Evolutionary conservation across 2,329 filamentous ascomycete genomes (phyloP).

Genomic region (Lasiodiplodia citricola): DNA sequence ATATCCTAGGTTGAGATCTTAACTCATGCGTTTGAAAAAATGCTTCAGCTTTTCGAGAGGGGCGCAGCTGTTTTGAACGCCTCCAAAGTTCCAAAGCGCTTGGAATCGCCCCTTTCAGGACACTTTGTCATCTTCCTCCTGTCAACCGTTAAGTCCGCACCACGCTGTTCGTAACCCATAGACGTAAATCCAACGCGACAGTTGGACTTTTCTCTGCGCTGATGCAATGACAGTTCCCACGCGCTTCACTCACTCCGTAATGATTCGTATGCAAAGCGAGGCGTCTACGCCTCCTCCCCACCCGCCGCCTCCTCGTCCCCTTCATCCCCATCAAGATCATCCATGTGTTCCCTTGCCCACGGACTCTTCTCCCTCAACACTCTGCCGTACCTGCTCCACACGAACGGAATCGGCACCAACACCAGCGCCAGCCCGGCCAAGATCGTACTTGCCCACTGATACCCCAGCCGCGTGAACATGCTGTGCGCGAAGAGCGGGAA

Average conservation of each 20-base stretch:
- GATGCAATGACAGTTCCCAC: background rate
- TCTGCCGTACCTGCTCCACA: slow-evolving; percentile 42
- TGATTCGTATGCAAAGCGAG: too few species aligned
- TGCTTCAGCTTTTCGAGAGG: too few species aligned
- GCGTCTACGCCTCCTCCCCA: background rate
- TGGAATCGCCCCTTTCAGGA: background rate
- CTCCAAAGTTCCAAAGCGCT: background rate
- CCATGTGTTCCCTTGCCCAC: slow-evolving; percentile 46
- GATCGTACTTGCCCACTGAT: slow-evolving; percentile 39
- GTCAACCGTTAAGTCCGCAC: background rate
- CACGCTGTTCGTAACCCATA: background rate
- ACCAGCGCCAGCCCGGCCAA: slow-evolving; percentile 37
- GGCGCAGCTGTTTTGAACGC: too few species aligned
- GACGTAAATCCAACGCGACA: background rate
- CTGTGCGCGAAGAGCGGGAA: slow-evolving; percentile 41
- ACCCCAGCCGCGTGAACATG: slow-evolving; percentile 39
- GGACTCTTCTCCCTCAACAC: slow-evolving; percentile 44
- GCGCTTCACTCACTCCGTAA: background rate
- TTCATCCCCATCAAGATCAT: slow-evolving; percentile 29
- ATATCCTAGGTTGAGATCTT: too few species aligned
- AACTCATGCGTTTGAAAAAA: too few species aligned
- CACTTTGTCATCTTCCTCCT: background rate
- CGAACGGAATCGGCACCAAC: slow-evolving; percentile 41
- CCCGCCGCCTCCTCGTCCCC: background rate
- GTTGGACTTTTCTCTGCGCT: background rate